phyloP scores from a whole-genome alignment of 129 eudicot genomes.

The Gnaphalium uliginosum region DNA sequence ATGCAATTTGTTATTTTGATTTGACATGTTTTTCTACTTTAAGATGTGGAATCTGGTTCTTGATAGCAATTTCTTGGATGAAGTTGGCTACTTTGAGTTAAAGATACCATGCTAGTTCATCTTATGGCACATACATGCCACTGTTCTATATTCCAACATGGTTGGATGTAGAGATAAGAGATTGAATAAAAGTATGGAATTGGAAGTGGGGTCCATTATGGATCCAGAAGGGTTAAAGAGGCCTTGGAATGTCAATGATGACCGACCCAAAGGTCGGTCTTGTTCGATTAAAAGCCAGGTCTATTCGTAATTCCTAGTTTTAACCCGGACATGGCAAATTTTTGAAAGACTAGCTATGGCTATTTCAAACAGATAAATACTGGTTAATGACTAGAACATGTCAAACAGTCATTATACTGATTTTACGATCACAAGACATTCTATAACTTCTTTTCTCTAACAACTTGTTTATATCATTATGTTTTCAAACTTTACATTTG shows the following conservation, averaged over 20 bases:
- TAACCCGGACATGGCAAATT: neutral
- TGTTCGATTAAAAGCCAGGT: neutral
- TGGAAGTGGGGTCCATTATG: conserved; percentile 11
- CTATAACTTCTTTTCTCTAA: too few species aligned
- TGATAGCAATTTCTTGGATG: conserved; percentile 25
- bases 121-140: conserved; percentile 28
- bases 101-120: conserved; percentile 34
- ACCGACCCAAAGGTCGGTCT: neutral
- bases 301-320: neutral
- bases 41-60: conserved; percentile 41
- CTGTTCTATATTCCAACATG: conserved; percentile 28
- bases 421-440: too few species aligned
- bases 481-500: too few species aligned
- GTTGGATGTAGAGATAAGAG: conserved; percentile 21
- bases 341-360: neutral
- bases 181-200: conserved; percentile 16
- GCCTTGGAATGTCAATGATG: conserved; percentile 25
- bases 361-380: neutral
- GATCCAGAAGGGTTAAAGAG: conserved; percentile 9
- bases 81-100: conserved; percentile 26
- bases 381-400: neutral
- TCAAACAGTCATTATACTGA: neutral
- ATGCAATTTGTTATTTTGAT: conserved; percentile 24
- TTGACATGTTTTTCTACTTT: conserved; percentile 18
- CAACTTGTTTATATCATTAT: too few species aligned